Conservation (phyloP, 306 rosid genomes). For the Hylodesmum podocarpum region DNA sequence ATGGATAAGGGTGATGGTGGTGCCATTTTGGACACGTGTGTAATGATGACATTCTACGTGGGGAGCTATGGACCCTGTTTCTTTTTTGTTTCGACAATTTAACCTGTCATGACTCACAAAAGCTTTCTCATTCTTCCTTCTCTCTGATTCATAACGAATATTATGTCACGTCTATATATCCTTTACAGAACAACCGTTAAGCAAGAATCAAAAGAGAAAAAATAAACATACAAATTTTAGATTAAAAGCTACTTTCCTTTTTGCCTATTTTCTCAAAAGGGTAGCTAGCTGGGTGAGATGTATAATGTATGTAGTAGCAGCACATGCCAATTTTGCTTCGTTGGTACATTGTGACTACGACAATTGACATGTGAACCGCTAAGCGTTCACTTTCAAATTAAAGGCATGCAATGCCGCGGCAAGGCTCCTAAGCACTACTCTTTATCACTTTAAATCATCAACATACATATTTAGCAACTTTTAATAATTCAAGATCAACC, state of each 20-base stretch:
- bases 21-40: constrained; percentile 53
- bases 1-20: constrained; percentile 30
- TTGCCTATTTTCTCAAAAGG: neutral
- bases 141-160: constrained; percentile 31
- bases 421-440: neutral
- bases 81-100: constrained; percentile 37
- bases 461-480: constrained; percentile 16
- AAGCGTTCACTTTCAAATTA: constrained; percentile 29
- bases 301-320: neutral
- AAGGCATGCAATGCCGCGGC: constrained; percentile 23
- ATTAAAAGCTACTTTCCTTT: constrained; percentile 30
- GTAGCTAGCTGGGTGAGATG: constrained; percentile 4
- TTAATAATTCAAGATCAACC: constrained; percentile 30
- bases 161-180: constrained; percentile 39
- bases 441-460: constrained; percentile 7
- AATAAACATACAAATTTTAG: neutral
- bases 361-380: constrained; percentile 22
- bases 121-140: neutral
- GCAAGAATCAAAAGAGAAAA: constrained; percentile 7
- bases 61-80: constrained; percentile 35
- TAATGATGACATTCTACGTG: constrained; percentile 47
- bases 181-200: constrained; percentile 28
- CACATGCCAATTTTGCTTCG: constrained; percentile 8
- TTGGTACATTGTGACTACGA: neutral
- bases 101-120: constrained; percentile 32